A percentile compares a stretch with the other conserved stretches of the same genome.
Evolutionary conservation across 495 filamentous ascomycete genomes (phyloP).

Genomic region (Aspergillus bertholletiae): DNA sequence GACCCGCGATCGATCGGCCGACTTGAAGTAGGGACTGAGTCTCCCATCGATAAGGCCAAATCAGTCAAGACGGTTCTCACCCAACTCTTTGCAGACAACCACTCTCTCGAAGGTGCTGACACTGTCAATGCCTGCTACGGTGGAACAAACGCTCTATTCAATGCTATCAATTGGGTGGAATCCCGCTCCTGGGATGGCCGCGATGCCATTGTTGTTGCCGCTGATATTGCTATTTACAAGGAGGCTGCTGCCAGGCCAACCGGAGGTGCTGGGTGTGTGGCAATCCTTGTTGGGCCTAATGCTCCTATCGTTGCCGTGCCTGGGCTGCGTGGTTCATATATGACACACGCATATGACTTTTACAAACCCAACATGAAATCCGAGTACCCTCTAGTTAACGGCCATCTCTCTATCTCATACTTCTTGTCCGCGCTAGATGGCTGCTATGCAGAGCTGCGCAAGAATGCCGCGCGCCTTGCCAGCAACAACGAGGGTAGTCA

Average conservation of each 20-base stretch:
- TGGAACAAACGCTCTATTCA: conserved; percentile 96
- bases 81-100: conserved; percentile 89
- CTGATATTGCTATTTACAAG: conserved; percentile 97
- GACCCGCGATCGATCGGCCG: conserved; percentile 87
- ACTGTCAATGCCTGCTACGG: conserved; percentile 98
- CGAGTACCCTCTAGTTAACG: conserved; percentile 97
- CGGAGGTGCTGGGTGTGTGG: conserved; percentile 91
- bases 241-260: conserved; percentile 94
- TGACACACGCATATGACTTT: conserved; percentile 96
- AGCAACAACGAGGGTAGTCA: conserved; percentile 69
- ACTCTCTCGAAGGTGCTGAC: conserved; percentile 94
- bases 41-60: conserved; percentile 98
- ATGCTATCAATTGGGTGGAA: conserved; percentile 95
- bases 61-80: conserved; percentile 98
- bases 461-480: too few species aligned
- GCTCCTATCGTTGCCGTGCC: conserved; percentile 89
- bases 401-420: conserved; percentile 90
- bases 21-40: conserved; percentile 97
- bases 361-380: conserved; percentile 98
- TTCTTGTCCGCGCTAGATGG: conserved; percentile 95
- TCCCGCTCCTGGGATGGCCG: conserved; percentile 97
- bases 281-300: conserved; percentile 89
- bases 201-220: conserved; percentile 87
- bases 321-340: conserved; percentile 87
- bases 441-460: too few species aligned